Conservation (phyloP, 371 early-diverging fungal species). For the Apophysomyces sp. region DNA sequence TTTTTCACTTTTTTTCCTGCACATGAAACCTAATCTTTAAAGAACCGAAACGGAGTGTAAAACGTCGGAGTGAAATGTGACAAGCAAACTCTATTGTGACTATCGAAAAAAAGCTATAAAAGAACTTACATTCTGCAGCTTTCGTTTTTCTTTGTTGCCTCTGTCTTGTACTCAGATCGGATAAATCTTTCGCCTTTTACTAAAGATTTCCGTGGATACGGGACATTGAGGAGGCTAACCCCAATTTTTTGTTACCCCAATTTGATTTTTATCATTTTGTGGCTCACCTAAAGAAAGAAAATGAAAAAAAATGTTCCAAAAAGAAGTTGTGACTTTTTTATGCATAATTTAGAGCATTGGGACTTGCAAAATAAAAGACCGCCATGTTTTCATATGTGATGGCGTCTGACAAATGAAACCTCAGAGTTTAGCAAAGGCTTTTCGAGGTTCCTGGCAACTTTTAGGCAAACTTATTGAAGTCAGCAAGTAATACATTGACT, state of each 20-base stretch:
- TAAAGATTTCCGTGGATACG: conserved; percentile 57
- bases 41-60: not conserved
- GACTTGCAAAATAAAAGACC: no score
- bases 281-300: not conserved
- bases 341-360: no score
- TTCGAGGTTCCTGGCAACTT: no score
- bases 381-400: no score
- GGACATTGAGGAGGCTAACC: conserved; percentile 42
- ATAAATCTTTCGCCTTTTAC: conserved; percentile 60
- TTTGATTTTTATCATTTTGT: not conserved
- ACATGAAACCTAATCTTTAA: not conserved
- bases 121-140: not conserved
- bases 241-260: conserved; percentile 40
- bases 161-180: conserved; percentile 49
- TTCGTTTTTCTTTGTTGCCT: conserved; percentile 27
- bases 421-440: no score
- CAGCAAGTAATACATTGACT: no score
- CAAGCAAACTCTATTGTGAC: not conserved
- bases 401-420: no score
- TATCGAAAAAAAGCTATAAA: conserved; percentile 31
- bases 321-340: no score
- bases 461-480: no score
- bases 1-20: not conserved
- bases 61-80: not conserved
- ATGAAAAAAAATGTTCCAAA: not conserved